Conservation (phyloP, 2,329 filamentous ascomycete genomes). For the Incumbomyces lentus region DNA sequence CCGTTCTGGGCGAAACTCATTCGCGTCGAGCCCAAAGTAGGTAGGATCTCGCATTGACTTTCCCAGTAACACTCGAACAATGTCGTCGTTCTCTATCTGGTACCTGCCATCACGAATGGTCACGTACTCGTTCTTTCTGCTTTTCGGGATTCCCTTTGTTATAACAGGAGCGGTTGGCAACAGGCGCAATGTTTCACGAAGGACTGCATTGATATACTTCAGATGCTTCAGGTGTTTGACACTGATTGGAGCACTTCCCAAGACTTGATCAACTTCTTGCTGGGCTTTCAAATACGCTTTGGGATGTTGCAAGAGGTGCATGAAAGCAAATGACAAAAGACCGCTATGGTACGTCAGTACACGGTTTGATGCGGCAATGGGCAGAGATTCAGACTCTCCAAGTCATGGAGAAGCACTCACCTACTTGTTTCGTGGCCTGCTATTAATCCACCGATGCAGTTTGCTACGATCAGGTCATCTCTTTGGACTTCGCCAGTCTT, state of each 20-base stretch:
- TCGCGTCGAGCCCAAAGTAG: conserved; percentile 55
- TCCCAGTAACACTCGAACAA: conserved; percentile 40
- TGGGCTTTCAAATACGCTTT: conserved; percentile 50
- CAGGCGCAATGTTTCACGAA: conserved; percentile 56
- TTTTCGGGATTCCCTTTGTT: conserved; percentile 7
- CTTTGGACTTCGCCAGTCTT: conserved; percentile 56
- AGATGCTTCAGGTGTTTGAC: conserved; percentile 54
- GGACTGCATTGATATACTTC: conserved; percentile 53
- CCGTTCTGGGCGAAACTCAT: conserved; percentile 57
- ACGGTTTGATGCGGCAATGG: no score
- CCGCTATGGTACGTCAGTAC: no score
- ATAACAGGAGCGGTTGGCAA: conserved; percentile 36
- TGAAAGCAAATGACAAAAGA: conserved; percentile 55
- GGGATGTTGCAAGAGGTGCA: conserved; percentile 54
- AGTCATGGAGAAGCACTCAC: no score
- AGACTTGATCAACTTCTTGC: conserved; percentile 55
- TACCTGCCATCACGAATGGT: conserved; percentile 52
- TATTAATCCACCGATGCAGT: conserved; percentile 55
- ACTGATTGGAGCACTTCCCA: conserved; percentile 48
- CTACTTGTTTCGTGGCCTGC: no score
- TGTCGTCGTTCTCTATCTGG: conserved; percentile 44
- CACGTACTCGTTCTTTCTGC: conserved; percentile 27
- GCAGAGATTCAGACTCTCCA: no score
- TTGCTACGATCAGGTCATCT: conserved; percentile 53
- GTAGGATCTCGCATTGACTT: conserved; percentile 51